phyloP scores from a whole-genome alignment of 2,329 filamentous ascomycete genomes.

The Verticillium longisporum region DNA sequence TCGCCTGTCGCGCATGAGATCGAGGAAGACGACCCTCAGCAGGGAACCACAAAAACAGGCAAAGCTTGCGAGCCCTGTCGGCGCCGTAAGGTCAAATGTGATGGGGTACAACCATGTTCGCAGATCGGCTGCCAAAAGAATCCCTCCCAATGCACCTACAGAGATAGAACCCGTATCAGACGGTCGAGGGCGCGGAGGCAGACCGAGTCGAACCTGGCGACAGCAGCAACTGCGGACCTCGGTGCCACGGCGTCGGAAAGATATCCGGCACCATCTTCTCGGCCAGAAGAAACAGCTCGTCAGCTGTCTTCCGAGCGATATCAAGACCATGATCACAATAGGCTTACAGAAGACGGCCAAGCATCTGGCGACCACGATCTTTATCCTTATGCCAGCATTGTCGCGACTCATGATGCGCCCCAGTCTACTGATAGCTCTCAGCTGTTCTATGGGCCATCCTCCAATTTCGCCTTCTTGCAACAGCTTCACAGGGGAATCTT shows the following conservation, averaged over 20 bases:
- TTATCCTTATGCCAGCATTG: constrained; percentile 12
- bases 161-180: constrained; percentile 9
- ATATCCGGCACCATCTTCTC: no score
- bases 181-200: constrained; percentile 26
- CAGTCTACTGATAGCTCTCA: constrained; percentile 16
- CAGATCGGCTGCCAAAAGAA: constrained; percentile 7
- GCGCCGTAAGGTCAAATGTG: constrained; percentile 13
- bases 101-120: constrained; percentile 11
- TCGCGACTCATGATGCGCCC: constrained; percentile 13
- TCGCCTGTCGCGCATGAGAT: no score
- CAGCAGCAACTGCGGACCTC: neutral
- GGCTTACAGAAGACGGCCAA: constrained; percentile 24
- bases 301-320: no score
- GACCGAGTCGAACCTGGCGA: constrained; percentile 26
- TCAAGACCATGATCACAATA: neutral
- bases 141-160: constrained; percentile 11
- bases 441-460: constrained; percentile 20
- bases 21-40: no score
- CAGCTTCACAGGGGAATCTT: constrained; percentile 20
- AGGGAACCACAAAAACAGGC: constrained; percentile 6
- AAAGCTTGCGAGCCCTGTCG: constrained; percentile 16
- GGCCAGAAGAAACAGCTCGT: no score
- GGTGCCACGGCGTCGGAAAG: no score
- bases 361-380: constrained; percentile 13
- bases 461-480: constrained; percentile 21